Evolutionary conservation across 441 rosid species (phyloP).

Genomic region (Rhodomyrtus psidioides): DNA sequence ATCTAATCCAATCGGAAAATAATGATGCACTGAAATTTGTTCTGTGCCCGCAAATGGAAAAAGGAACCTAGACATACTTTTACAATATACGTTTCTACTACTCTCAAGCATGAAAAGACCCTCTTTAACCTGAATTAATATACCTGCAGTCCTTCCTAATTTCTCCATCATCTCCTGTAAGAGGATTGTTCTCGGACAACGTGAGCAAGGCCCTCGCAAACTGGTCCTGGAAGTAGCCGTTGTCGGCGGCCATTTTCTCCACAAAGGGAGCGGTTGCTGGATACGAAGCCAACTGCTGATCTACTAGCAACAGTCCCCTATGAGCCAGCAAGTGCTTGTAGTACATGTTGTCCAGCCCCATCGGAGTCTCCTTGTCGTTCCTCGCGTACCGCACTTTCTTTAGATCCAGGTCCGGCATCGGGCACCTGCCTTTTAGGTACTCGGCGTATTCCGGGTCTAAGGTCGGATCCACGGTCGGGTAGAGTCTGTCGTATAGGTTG

Average conservation of each 20-base stretch:
- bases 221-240: slow-evolving; percentile 57
- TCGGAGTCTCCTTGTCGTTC: slow-evolving; percentile 70
- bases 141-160: slow-evolving; percentile 73
- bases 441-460: slow-evolving; percentile 50
- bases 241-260: slow-evolving; percentile 64
- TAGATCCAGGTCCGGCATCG: slow-evolving; percentile 46
- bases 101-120: background rate
- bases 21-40: background rate
- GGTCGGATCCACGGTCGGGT: slow-evolving; percentile 64
- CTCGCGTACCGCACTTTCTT: slow-evolving; percentile 49
- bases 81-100: background rate
- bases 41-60: background rate
- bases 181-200: slow-evolving; percentile 71
- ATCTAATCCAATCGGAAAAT: background rate
- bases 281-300: slow-evolving; percentile 58
- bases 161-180: slow-evolving; percentile 58
- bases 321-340: slow-evolving; percentile 49
- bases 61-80: background rate
- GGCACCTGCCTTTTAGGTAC: slow-evolving; percentile 64
- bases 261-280: slow-evolving; percentile 54
- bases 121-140: slow-evolving; percentile 22
- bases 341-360: slow-evolving; percentile 74
- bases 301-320: slow-evolving; percentile 54
- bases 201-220: slow-evolving; percentile 48
- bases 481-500: slow-evolving; percentile 68